Evolutionary conservation across 768 basidiomycete species (phyloP), one percentile per base, ranked within the genome.

Genomic region (Russula compacta): DNA sequence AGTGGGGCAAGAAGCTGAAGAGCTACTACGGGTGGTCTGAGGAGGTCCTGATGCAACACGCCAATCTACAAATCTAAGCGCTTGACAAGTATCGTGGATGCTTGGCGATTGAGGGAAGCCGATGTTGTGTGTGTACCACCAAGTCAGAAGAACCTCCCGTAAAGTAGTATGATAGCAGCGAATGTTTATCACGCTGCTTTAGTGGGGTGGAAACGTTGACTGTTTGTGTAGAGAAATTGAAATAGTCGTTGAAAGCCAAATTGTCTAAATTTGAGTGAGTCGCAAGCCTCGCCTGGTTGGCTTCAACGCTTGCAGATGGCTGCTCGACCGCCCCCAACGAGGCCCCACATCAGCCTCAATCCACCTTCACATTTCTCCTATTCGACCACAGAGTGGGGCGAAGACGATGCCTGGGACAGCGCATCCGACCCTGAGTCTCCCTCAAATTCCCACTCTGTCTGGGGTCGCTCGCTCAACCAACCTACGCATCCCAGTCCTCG

Each of bases 321-420:
- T 17, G 65, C 68, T 57, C 57, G 68, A 33, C 66, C 68, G 33
- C 70, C 65, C 40, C 68, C 68, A 19, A 57, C 70, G 17, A 61
- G 66, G 52, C 67, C 65, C 24, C 68, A 69, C 48, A 62, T 69
- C 53, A 54, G 40, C 51, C 48, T 69, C 43, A 68, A 68, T 38
- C 55, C 67, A 11, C 43, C 68, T 24, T 40, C 59, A 6, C 58
- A 57, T 40, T 69, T 60, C 33, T 67, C 66, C 14, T 64, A 65
- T 51, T 67, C 67, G 40, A 53, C 29, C 24, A 50, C 62, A 11
- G 71, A 71, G 49, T 67, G 72, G 68, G 70, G 59, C 14, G 71
- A 72, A n/a, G 72, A 73, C 58, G 72, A 73, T 64, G 71, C 69
- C 19, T 73, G 72, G 72, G 72, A 73, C 58, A 70, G 69, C 46